Conservation (phyloP, 2,329 filamentous ascomycete species). For the Ophiostoma ulmi region DNA sequence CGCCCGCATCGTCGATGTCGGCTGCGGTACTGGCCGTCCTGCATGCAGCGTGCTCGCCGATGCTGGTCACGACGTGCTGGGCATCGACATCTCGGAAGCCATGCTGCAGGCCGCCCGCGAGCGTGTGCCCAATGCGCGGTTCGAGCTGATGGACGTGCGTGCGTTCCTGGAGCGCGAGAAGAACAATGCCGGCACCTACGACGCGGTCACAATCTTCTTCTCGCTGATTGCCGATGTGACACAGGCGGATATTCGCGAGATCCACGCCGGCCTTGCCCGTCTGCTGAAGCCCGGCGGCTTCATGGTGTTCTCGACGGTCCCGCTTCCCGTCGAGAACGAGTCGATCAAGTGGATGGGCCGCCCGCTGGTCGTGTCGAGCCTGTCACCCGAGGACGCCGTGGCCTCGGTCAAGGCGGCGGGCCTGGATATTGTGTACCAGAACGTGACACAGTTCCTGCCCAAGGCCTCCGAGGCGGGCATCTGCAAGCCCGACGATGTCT, state of each 20-base stretch:
- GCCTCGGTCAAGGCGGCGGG: conserved; percentile 27
- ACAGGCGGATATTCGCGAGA: conserved; percentile 30
- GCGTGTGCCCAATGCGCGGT: conserved; percentile 30
- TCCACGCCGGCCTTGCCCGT: conserved; percentile 30
- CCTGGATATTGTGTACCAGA: conserved; percentile 27
- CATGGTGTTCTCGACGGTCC: conserved; percentile 40
- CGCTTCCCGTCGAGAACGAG: conserved; percentile 28
- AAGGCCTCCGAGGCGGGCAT: conserved; percentile 30
- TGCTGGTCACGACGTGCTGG: conserved; percentile 32
- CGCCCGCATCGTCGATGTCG: conserved; percentile 30
- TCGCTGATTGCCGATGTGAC: conserved; percentile 31
- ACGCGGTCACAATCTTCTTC: conserved; percentile 32
- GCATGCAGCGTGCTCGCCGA: conserved; percentile 30
- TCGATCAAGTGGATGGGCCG: conserved; percentile 31
- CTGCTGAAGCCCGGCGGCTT: conserved; percentile 35
- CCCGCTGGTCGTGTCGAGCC: conserved; percentile 30
- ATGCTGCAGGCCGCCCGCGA: conserved; percentile 30
- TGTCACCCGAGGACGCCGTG: conserved; percentile 28
- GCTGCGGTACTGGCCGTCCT: conserved; percentile 33
- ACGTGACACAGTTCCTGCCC: conserved; percentile 27
- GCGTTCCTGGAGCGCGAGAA: conserved; percentile 24
- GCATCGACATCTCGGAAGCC: conserved; percentile 32
- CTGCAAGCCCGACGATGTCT: conserved; percentile 30
- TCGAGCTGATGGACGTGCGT: conserved; percentile 30
- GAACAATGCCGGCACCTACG: conserved; percentile 19